Evolutionary conservation across 148 eudicot species (phyloP), one percentile per base, ranked within the genome.

Genomic region (Fagopyrum homotropicum): DNA sequence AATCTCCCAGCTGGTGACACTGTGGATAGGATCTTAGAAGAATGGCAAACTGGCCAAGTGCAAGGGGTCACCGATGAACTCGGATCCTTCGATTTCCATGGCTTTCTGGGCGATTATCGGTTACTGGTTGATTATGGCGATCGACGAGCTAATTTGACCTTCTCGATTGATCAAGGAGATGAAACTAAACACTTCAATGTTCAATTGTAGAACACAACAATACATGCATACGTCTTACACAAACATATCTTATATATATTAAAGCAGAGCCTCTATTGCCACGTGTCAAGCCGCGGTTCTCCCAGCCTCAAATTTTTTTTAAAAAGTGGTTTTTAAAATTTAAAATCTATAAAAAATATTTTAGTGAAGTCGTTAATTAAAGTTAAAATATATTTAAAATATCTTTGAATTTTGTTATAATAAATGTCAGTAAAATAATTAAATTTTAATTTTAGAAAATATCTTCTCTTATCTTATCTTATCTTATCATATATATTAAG

Each of bases 1-100:
- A 94, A 94, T 77, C 88, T 88, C 17, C 97, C 96, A 0, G 84
- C 97, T 1, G 98, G 98, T 9, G 90, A 91, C 44, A 72, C 77
- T 1, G 98, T 94, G 0, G 97, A 94, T 74, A 85, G 76, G 76
- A 85, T 94, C 30, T 77, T 91, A 35, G 78, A 77, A 56, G 96
- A 91, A 73, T 91, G 98, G 97, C 81, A 84, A 78, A 91, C 96
- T 2, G 84, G 85, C 43, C 49, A 40, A 17, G 44, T 85, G 1
- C 68, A 80, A 55, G 90, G 89, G 3, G 73, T 72, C 73, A 86
- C 89, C 0, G 88, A 89, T 74, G 82, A 85, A 7, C 86, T 82
- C 60, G 97, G 98, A 50, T 80, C 90, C 35, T 94, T 80, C 75
- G 84, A 83, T 81, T 90, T 90, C 68, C 78, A 79, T 73, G 93